Base-by-base conservation (phyloP, 345 rosid species). In the Euclidium syriacum region DNA sequence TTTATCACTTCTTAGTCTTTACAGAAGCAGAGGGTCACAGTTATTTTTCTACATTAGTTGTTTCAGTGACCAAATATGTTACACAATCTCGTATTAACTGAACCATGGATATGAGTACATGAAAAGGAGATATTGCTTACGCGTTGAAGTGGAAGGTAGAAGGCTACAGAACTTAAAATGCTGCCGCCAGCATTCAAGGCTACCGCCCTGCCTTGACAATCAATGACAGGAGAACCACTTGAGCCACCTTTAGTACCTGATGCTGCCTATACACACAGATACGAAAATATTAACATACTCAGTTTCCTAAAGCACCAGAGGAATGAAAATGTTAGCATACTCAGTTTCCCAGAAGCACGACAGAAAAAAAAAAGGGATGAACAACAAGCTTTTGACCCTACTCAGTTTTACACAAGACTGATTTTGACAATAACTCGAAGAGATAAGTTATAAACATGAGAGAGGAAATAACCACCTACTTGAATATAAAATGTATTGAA, bases 401-500 rank as follows among this genome's bases (percentile, higher is more conserved):
- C n/a, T 29, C 38, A 1, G 16, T n/a, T 22, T 38, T 29, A 48
- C 8, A 14, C 14, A 61, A 20, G n/a, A n/a, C 19, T 11, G 24
- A 27, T 2, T 19, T n/a, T n/a, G n/a, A n/a, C n/a, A n/a, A n/a
- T n/a, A n/a, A n/a, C n/a, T n/a, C n/a, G n/a, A 43, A 15, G 15
- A 47, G 12, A 11, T 2, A 22, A 36, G 50, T 44, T 35, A 3
- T 4, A 30, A 49, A 9, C 18, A 57, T 7, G 18, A 32, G 10
- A 30, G 39, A 57, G 15, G 26, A 23, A 7, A 30, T 20, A 41
- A 27, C 35, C 52, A 77, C 96, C 80, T 79, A 91, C 98, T 82
- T 94, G 99, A 84, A 94, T 73, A 79, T 94, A 94, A 78, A 94
- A 94, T 18, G 96, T 94, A 74, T 94, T 94, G 88, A 94, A 90